phyloP scores from a whole-genome alignment of 495 filamentous ascomycete species.

The Lasiosphaeria hispida region DNA sequence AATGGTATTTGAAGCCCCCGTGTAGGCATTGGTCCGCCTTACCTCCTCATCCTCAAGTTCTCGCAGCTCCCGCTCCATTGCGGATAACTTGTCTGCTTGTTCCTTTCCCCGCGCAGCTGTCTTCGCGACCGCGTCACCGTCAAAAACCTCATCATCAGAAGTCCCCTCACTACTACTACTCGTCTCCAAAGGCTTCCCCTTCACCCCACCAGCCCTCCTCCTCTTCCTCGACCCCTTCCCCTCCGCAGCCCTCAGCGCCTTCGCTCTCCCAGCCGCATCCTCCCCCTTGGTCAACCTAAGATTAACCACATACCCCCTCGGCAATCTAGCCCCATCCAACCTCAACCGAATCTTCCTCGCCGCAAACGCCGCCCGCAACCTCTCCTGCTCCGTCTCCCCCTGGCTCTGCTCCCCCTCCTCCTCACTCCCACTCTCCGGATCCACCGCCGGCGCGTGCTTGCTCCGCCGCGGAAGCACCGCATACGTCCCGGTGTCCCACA shows the following conservation, averaged over 20 bases:
- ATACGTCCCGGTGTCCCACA: constrained; percentile 72
- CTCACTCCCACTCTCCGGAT: constrained; percentile 40
- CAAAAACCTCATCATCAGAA: no score
- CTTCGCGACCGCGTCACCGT: no score
- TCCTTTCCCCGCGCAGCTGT: background rate
- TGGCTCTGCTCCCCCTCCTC: constrained; percentile 25
- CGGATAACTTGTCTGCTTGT: constrained; percentile 17
- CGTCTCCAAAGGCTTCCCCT: no score
- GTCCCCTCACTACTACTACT: no score
- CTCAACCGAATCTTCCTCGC: constrained; percentile 61
- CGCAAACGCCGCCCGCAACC: constrained; percentile 54
- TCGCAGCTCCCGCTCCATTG: constrained; percentile 38
- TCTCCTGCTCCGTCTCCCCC: constrained; percentile 47
- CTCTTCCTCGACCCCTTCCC: no score
- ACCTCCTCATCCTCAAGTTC: constrained; percentile 49
- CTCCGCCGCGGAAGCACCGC: constrained; percentile 47
- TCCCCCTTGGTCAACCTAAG: constrained; percentile 50
- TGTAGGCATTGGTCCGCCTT: constrained; percentile 62
- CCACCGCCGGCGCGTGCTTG: constrained; percentile 21
- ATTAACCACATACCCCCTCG: constrained; percentile 55
- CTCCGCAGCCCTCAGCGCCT: no score
- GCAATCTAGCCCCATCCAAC: constrained; percentile 58
- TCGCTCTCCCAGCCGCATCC: no score
- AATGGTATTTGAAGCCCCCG: constrained; percentile 59
- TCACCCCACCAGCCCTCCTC: no score